Conservation (phyloP, 495 filamentous ascomycete genomes). For the Penicillium silybi region DNA sequence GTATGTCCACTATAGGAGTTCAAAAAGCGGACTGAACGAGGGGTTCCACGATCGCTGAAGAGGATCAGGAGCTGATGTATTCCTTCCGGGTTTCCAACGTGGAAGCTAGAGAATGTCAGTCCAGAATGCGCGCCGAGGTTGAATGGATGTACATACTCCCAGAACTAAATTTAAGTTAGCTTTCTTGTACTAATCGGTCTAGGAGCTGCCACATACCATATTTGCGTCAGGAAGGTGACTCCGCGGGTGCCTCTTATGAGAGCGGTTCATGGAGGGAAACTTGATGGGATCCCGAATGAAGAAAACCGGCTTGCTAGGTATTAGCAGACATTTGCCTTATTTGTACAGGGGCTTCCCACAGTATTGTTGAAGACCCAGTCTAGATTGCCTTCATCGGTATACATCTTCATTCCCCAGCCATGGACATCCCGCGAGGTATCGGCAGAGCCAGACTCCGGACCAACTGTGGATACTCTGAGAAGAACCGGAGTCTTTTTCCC, state of each 20-base stretch:
- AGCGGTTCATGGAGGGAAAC: constrained; percentile 52
- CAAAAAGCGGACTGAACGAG: constrained; percentile 55
- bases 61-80: constrained; percentile 61
- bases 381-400: constrained; percentile 74
- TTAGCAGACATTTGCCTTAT: neutral
- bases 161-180: constrained; percentile 21
- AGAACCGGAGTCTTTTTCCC: constrained; percentile 62
- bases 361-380: constrained; percentile 47
- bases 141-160: constrained; percentile 52
- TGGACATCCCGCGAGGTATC: constrained; percentile 64
- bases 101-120: constrained; percentile 43
- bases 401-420: constrained; percentile 70
- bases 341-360: constrained; percentile 5
- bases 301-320: constrained; percentile 36
- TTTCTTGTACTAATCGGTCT: neutral
- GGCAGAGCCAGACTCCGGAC: constrained; percentile 58
- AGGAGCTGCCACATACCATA: constrained; percentile 30
- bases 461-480: constrained; percentile 62
- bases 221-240: constrained; percentile 47
- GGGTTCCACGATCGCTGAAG: constrained; percentile 63
- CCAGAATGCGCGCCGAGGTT: no score
- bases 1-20: constrained; percentile 66
- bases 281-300: constrained; percentile 54
- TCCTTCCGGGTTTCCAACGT: constrained; percentile 58
- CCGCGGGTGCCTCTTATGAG: constrained; percentile 47